These are phyloP conservation scores for Monosporozyma unispora DNA, from an alignment of 805 yeast genomes.

Conservation along the genomic window DNA sequence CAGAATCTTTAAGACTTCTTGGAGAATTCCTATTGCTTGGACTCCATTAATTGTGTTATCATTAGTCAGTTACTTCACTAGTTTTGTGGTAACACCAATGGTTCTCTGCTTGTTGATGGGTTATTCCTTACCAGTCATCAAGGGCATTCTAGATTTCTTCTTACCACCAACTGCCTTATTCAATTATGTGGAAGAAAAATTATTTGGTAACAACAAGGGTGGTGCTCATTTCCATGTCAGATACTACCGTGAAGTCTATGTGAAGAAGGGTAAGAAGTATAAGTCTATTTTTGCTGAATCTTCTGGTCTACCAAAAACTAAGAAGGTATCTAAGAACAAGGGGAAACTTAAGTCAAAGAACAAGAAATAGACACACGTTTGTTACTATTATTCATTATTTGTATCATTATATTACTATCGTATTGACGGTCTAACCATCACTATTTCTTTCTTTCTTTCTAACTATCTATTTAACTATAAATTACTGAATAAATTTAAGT, in stretches of 20 bases:
- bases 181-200: neutral
- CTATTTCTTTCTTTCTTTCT: neutral
- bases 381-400: neutral
- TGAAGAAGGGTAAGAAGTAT: slow-evolving; percentile 30
- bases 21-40: neutral
- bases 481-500: neutral
- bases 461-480: neutral
- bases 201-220: neutral
- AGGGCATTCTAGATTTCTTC: neutral
- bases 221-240: slow-evolving; percentile 10
- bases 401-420: neutral
- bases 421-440: neutral
- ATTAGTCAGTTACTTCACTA: neutral
- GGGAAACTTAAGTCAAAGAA: neutral
- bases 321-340: neutral
- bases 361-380: neutral
- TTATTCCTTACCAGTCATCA: neutral
- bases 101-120: neutral
- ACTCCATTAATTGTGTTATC: neutral
- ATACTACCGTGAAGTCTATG: slow-evolving; percentile 49
- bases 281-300: slow-evolving; percentile 19
- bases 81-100: neutral
- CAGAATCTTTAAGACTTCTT: neutral
- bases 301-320: slow-evolving; percentile 1
- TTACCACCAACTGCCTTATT: slow-evolving; percentile 3